These are phyloP conservation scores for Citrus australasica DNA, from an alignment of 345 rosid species.

Conservation along the genomic window DNA sequence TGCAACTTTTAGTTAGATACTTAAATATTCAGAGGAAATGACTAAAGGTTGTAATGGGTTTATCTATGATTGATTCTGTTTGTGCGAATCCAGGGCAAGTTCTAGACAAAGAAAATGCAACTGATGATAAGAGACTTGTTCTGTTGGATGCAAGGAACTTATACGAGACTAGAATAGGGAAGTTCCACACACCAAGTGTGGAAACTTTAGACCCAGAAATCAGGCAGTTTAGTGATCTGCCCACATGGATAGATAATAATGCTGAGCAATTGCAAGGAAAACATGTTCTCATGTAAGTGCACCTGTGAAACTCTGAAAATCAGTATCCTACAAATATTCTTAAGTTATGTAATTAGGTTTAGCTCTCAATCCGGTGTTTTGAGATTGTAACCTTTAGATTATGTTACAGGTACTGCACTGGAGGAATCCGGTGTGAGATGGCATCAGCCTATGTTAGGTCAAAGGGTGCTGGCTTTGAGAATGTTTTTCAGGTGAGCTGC, in stretches of 20 bases:
- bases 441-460: constrained; percentile 91
- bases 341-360: background rate
- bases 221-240: constrained; percentile 92
- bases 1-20: background rate
- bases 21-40: background rate
- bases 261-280: constrained; percentile 64
- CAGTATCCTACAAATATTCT: background rate
- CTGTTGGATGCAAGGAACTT: constrained; percentile 89
- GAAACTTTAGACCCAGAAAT: constrained; percentile 82
- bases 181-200: constrained; percentile 55
- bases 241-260: constrained; percentile 80
- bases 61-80: background rate
- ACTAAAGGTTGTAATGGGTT: background rate
- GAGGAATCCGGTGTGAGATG: constrained; percentile 98
- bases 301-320: constrained; percentile 11
- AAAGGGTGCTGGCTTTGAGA: constrained; percentile 87
- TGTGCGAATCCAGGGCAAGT: constrained; percentile 30
- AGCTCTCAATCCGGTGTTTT: background rate
- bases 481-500: constrained; percentile 71
- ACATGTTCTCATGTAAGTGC: constrained; percentile 70
- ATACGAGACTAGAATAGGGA: constrained; percentile 91
- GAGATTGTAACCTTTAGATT: background rate
- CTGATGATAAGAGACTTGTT: constrained; percentile 45
- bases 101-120: constrained; percentile 21
- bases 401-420: constrained; percentile 85